Percentiles rank a stretch among this genome's conserved stretches.
phyloP scores from a whole-genome alignment of 805 yeast species.

The Pichia eremophila region DNA sequence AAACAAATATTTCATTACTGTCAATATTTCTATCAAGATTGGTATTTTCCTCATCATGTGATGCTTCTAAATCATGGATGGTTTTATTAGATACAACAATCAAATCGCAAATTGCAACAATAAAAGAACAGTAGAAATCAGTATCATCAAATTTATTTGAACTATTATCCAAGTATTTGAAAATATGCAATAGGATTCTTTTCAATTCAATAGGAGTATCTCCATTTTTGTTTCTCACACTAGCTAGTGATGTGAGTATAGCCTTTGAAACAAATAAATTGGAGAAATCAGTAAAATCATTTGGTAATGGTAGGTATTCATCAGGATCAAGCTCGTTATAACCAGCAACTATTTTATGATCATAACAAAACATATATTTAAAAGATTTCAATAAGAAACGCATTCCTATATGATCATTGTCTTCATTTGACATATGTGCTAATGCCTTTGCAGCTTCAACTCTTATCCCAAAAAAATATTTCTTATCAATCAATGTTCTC shows the following conservation, averaged over 20 bases:
- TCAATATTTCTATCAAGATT: conserved; percentile 9
- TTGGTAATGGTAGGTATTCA: conserved; percentile 61
- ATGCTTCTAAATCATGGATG: conserved; percentile 18
- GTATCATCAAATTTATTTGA: conserved; percentile 70
- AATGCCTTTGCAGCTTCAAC: conserved; percentile 78
- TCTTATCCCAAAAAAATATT: conserved; percentile 86
- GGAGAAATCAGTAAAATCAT: conserved; percentile 68
- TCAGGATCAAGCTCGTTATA: conserved; percentile 23
- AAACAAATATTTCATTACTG: conserved; percentile 30
- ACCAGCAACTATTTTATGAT: conserved; percentile 26
- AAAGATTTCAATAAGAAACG: conserved; percentile 63
- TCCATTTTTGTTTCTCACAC: conserved; percentile 53
- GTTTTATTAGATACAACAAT: conserved; percentile 19
- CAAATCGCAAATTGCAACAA: conserved; percentile 40
- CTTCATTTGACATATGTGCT: conserved; percentile 54
- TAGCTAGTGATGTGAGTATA: conserved; percentile 53
- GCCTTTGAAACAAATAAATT: conserved; percentile 61
- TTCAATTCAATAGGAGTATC: conserved; percentile 47
- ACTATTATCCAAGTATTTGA: conserved; percentile 79
- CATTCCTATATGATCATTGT: conserved; percentile 61
- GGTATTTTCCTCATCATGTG: conserved; percentile 1
- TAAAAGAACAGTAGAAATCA: conserved; percentile 50
- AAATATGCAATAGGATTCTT: conserved; percentile 54
- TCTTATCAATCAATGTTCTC: conserved; percentile 70
- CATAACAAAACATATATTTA: conserved; percentile 64